Percentiles rank a stretch among this genome's conserved stretches.
Evolutionary conservation across 495 filamentous ascomycete genomes (phyloP).

Genomic region (Podospora fimiseda): DNA sequence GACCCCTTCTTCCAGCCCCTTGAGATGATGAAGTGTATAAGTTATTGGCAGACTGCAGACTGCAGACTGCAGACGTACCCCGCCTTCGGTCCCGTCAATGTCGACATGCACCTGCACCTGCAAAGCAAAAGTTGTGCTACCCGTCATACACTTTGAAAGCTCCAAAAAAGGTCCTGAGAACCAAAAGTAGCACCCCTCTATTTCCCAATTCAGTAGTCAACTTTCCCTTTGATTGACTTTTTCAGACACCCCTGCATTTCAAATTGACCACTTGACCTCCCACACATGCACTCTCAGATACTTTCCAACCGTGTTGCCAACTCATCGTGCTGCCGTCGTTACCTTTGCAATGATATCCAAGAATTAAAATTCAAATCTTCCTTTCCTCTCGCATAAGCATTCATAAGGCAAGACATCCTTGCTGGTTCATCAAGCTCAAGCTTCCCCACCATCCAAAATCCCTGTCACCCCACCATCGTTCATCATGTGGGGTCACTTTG

Average conservation of each 20-base stretch:
- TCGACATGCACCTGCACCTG: neutral
- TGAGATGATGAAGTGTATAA: neutral
- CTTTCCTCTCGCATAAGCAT: too few relatives aligned
- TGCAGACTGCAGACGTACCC: neutral
- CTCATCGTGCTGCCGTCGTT: constrained; percentile 1
- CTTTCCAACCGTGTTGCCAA: neutral
- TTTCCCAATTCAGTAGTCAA: constrained; percentile 14
- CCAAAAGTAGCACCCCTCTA: constrained; percentile 11
- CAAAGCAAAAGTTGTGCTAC: neutral
- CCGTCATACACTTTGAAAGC: too few relatives aligned
- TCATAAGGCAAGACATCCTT: neutral
- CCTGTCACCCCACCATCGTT: constrained; percentile 8
- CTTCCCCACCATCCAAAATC: neutral
- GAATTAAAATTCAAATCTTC: too few relatives aligned
- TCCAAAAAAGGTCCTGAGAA: neutral
- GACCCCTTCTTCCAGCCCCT: constrained; percentile 7
- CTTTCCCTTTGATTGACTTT: constrained; percentile 7
- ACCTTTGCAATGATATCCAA: too few relatives aligned
- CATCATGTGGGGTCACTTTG: neutral
- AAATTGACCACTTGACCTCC: neutral
- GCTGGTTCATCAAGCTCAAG: neutral
- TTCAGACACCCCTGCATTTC: neutral
- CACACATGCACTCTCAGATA: neutral
- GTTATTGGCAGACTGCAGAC: neutral
- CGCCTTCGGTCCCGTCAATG: neutral